Evolutionary conservation across 768 basidiomycete species (phyloP).

Genomic region (Pluteus cervinus): DNA sequence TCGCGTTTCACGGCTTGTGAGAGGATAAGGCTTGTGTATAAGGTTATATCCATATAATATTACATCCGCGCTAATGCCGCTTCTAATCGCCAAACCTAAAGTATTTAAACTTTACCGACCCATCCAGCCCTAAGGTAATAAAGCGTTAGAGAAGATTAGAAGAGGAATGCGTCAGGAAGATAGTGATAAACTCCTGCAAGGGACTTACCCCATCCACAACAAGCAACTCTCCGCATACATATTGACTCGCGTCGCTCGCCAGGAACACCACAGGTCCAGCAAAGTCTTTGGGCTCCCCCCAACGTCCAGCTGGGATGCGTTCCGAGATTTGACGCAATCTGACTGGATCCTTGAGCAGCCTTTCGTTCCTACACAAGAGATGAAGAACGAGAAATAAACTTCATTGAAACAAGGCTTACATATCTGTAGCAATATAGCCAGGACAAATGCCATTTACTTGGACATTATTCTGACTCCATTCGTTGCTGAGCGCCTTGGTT

Average conservation of each 20-base stretch:
- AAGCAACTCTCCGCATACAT: constrained; percentile 66
- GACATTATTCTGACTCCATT: constrained; percentile 86
- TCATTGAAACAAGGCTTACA: constrained; percentile 35
- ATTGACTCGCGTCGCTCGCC: constrained; percentile 61
- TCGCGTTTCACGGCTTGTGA: no score
- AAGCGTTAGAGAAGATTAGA: constrained; percentile 9
- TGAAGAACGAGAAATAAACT: constrained; percentile 1
- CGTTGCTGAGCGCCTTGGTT: no score
- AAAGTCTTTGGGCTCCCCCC: constrained; percentile 70
- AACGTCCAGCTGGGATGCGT: constrained; percentile 65
- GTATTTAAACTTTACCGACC: no score
- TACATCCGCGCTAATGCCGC: no score
- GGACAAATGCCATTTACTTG: constrained; percentile 88
- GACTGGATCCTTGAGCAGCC: constrained; percentile 48
- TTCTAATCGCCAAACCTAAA: no score
- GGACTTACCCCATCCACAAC: constrained; percentile 62
- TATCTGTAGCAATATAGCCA: constrained; percentile 86
- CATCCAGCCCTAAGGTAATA: constrained; percentile 50
- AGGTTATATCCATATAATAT: no score
- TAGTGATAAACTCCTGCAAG: constrained; percentile 8
- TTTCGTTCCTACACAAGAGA: constrained; percentile 33
- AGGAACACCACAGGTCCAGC: constrained; percentile 70
- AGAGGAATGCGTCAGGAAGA: constrained; percentile 4
- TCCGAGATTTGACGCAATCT: constrained; percentile 68
- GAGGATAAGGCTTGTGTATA: no score